These are phyloP conservation scores for Leucocoprinus leucothites DNA, from an alignment of 768 basidiomycete species.

Conservation along the genomic window DNA sequence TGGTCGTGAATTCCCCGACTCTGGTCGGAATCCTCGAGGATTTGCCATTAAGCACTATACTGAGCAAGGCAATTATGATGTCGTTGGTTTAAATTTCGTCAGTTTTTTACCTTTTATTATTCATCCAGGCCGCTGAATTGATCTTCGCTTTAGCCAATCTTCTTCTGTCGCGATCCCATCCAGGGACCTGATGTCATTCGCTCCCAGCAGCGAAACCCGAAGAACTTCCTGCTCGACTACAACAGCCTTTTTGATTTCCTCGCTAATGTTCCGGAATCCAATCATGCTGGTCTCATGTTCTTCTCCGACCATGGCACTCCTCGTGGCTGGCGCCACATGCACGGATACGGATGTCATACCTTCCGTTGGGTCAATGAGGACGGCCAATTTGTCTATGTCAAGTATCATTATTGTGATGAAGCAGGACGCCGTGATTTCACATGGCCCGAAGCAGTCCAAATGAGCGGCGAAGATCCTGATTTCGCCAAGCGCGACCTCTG, in stretches of 20 bases:
- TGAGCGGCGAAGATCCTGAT: slow-evolving; percentile 13
- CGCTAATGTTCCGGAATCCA: slow-evolving; percentile 13
- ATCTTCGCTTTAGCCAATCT: slow-evolving; percentile 7
- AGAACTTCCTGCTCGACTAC: slow-evolving; percentile 11
- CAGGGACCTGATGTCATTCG: slow-evolving; percentile 15
- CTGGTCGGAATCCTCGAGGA: slow-evolving; percentile 12
- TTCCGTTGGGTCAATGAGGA: slow-evolving; percentile 14
- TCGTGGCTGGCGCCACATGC: slow-evolving; percentile 9
- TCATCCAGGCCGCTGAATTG: no score
- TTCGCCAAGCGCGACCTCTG: slow-evolving; percentile 13
- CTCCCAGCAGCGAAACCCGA: slow-evolving; percentile 13
- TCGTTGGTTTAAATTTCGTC: slow-evolving; percentile 13
- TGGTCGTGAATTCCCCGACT: slow-evolving; percentile 13
- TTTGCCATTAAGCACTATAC: slow-evolving; percentile 16
- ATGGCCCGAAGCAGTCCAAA: slow-evolving; percentile 11
- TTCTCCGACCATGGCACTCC: slow-evolving; percentile 14
- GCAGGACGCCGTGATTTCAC: slow-evolving; percentile 12
- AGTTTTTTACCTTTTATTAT: not conserved
- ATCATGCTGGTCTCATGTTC: slow-evolving; percentile 15
- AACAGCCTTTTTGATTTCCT: slow-evolving; percentile 13
- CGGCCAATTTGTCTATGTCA: slow-evolving; percentile 13
- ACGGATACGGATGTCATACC: slow-evolving; percentile 14
- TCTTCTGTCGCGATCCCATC: slow-evolving; percentile 12
- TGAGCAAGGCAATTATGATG: slow-evolving; percentile 14
- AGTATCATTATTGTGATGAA: slow-evolving; percentile 11